Base-by-base conservation (phyloP, 495 filamentous ascomycete species). In the Podospora pseudopauciseta region DNA sequence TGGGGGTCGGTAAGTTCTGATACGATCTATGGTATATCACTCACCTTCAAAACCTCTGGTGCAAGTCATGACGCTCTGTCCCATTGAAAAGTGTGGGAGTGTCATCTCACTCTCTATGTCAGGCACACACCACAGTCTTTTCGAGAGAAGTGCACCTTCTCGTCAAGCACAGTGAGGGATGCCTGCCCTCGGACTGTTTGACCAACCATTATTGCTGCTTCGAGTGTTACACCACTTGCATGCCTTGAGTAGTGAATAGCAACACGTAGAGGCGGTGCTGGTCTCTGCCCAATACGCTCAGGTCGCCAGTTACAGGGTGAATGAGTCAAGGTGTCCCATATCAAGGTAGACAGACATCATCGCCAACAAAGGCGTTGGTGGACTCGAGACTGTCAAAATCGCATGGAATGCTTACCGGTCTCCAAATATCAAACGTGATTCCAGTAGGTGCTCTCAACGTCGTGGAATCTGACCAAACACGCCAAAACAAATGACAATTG, bases 401-500 rank as follows among this genome's bases (percentile, higher is more conserved):
- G 7, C 9, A 49, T 49, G 39, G 39, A 49, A 49, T 49, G 39
- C 13, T 49, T 18, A 11, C 39, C 15, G 5, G 4, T 4, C 30
- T 32, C 30, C 4, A 32, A 49, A 13, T 49, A 49, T 16, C 39
- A 49, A 49, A 32, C 30, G 6, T 32, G 4, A 32, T 5, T 4
- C 30, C 39, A 49, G 3, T 13, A 11, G 39, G 39, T 11, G 2
- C 39, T 13, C 7, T 11, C 39, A 13, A 13, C 15, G 39, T 20
- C n/a, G 23, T 3, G 4, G 3, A 58, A 26, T 58, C 6, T 6
- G 55, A 58, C 7, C 5, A 58, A 58, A 20, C 55, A 58, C 55
- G n/a, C 55, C 18, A n/a, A 26, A 58, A 26, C 2, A n/a, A n/a
- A 64, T 65, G 58, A 72, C 74, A 75, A 75, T 75, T 75, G 74